Evolutionary conservation across 805 yeast species (phyloP), one percentile per base, ranked within the genome.

Genomic region (Saccharomycopsis selenospora): DNA sequence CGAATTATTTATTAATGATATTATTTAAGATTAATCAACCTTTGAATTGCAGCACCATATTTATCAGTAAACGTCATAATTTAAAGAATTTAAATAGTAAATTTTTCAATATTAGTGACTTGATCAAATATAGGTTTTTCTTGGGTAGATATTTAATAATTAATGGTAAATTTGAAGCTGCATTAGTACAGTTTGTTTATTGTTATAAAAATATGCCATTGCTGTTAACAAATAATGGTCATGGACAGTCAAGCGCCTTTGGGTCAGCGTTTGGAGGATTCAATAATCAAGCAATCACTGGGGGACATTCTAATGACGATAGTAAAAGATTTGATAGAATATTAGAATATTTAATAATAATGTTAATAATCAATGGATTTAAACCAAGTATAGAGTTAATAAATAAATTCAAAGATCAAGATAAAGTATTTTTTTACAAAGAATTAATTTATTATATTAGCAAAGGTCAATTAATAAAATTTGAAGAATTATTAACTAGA

Each of bases 21-120:
- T 52, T 47, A 27, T 50, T 50, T 33, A 40, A 30, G 18, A 50
- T 52, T 20, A 48, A 50, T 40, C 55, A 52, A 43, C 53, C 52
- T 3, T 40, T 46, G 41, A 50, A 42, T 29, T 50, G 47, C 24
- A 42, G 41, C 42, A 52, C 53, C 14, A 52, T 52, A 17, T 52
- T 52, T 43, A 50, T 52, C 36, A 46, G 38, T 14, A 46, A 50
- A 10, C 28, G 44, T 13, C 43, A 43, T 13, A 47, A 45, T 27
- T 50, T 50, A 1, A 40, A 42, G 38, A 46, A 41, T 23, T 45
- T 52, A 17, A 30, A 30, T 17, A 53, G 53, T 7, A 30, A 36
- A 2, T 27, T 24, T 17, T 52, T 47, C 29, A 18, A 17, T 4
- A 47, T 45, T 24, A 25, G 18, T 17, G 51, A 52, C 24, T 25